A percentile compares a stretch with the other conserved stretches of the same genome.
Evolutionary conservation across 1,139 yeast species (phyloP).

Genomic region (Sugiyamaella grinbergsii): DNA sequence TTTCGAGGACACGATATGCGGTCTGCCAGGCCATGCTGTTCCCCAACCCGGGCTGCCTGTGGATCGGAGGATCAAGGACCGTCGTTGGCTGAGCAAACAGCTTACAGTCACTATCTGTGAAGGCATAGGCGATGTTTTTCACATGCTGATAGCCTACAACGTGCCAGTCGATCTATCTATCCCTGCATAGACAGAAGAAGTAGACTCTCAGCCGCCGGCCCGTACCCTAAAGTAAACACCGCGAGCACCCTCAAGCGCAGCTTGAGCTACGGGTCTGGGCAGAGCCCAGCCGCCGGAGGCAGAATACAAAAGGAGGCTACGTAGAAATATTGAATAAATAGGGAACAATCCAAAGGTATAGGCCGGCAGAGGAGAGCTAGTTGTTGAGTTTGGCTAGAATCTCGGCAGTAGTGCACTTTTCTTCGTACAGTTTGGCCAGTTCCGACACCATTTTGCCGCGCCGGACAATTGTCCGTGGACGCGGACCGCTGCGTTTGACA

Average conservation of each 20-base stretch:
- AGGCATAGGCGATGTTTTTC: background rate
- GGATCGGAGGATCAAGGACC: too few relatives aligned
- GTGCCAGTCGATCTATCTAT: background rate
- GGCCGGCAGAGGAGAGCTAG: background rate
- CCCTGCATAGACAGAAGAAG: background rate
- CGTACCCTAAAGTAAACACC: conserved; percentile 10
- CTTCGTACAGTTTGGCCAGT: conserved; percentile 41
- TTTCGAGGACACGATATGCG: too few relatives aligned
- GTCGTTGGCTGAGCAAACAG: too few relatives aligned
- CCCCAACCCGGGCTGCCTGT: too few relatives aligned
- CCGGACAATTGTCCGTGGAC: conserved; percentile 29
- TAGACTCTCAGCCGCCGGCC: conserved; percentile 1
- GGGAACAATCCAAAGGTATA: too few relatives aligned
- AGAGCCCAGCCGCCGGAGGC: conserved; percentile 16
- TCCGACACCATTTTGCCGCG: conserved; percentile 42
- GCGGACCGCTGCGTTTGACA: conserved; percentile 21
- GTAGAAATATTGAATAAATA: conserved; percentile 5
- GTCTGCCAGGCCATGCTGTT: too few relatives aligned
- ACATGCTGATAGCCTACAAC: background rate
- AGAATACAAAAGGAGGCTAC: background rate
- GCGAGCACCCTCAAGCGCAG: background rate
- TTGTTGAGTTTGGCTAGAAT: conserved; percentile 29
- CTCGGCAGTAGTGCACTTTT: conserved; percentile 32
- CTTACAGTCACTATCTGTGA: too few relatives aligned
- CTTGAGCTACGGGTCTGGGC: conserved; percentile 9